Evolutionary conservation across 371 early-diverging fungal genomes (phyloP).

Genomic region (Synchytrium microbalum): DNA sequence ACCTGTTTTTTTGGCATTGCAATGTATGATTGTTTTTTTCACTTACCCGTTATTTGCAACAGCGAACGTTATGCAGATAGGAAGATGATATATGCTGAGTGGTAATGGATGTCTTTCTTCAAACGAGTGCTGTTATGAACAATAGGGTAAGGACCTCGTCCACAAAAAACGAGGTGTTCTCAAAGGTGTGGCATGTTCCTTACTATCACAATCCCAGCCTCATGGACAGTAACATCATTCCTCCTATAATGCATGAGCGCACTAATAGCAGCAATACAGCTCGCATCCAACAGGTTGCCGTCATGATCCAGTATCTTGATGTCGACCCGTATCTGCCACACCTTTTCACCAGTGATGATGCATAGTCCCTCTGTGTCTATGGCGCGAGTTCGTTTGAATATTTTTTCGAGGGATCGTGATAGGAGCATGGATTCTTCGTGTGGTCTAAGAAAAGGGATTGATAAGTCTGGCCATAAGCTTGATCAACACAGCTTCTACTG

Average conservation of each 20-base stretch:
- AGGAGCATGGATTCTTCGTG: constrained; percentile 74
- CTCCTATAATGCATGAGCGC: constrained; percentile 84
- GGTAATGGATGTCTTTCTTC: constrained; percentile 87
- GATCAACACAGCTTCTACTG: not conserved
- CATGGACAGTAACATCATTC: constrained; percentile 88
- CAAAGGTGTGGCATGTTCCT: constrained; percentile 16
- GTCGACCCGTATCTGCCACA: constrained; percentile 88
- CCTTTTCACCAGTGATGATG: constrained; percentile 89
- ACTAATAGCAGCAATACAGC: constrained; percentile 82
- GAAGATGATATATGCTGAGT: constrained; percentile 87
- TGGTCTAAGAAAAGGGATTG: constrained; percentile 9
- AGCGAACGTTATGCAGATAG: constrained; percentile 84
- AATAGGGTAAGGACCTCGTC: not conserved
- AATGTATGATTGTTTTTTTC: no score
- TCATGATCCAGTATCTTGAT: constrained; percentile 85
- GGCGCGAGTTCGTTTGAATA: constrained; percentile 72
- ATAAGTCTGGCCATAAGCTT: not conserved
- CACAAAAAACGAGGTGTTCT: constrained; percentile 8
- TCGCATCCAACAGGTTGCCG: constrained; percentile 88
- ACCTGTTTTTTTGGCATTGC: no score
- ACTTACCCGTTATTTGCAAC: constrained; percentile 77
- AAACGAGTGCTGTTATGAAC: constrained; percentile 60
- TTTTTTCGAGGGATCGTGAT: constrained; percentile 78
- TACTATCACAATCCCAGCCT: constrained; percentile 84
- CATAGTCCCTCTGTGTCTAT: constrained; percentile 94